Evolutionary conservation across 495 filamentous ascomycete genomes (phyloP).

Genomic region (Aspergillus affinis): DNA sequence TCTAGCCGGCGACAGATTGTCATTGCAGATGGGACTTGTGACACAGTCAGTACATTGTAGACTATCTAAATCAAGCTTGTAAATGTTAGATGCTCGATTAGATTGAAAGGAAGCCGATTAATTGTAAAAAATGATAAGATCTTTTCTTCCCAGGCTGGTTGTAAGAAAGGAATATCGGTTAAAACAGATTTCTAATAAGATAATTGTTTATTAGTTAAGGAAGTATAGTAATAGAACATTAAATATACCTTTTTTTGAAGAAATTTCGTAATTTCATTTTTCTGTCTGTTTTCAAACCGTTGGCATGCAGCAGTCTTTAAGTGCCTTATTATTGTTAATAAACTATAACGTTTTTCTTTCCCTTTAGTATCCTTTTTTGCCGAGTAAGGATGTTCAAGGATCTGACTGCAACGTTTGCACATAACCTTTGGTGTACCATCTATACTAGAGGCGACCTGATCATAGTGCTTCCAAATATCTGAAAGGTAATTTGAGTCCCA

Average conservation of each 20-base stretch:
- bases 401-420: conserved; percentile 3
- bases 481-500: conserved; percentile 6
- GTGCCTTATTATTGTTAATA: conserved; percentile 15
- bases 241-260: conserved; percentile 6
- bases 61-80: background rate
- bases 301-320: conserved; percentile 2
- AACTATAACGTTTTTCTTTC: conserved; percentile 7
- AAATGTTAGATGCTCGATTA: conserved; percentile 5
- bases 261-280: conserved; percentile 11
- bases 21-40: background rate
- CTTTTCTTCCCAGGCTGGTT: background rate
- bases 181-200: background rate
- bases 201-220: background rate
- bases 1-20: background rate
- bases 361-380: conserved; percentile 3
- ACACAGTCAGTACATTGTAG: background rate
- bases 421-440: conserved; percentile 13
- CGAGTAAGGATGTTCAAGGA: conserved; percentile 9
- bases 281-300: conserved; percentile 40
- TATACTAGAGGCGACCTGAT: conserved; percentile 5
- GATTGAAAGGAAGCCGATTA: background rate
- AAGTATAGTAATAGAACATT: background rate
- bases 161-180: conserved; percentile 1
- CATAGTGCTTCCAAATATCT: conserved; percentile 4
- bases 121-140: conserved; percentile 4